These are phyloP conservation scores for Hypoxylon sp. DNA, from an alignment of 2,329 filamentous ascomycete genomes.

Conservation along the genomic window DNA sequence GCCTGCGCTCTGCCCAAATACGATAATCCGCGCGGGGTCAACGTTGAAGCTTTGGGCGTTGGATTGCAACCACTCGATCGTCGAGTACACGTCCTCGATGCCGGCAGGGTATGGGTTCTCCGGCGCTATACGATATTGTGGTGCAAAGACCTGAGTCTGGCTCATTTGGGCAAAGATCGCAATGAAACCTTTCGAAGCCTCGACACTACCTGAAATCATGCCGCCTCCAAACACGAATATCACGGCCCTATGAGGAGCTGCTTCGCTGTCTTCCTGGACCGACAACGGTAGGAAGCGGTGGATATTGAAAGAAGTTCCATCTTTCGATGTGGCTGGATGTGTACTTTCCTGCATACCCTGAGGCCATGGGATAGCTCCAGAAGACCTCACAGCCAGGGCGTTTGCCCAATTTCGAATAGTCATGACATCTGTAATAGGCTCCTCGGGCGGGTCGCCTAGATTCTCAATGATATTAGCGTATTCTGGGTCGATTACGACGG, in stretches of 20 bases:
- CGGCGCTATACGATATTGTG: conserved; percentile 65
- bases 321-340: conserved; percentile 41
- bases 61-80: conserved; percentile 56
- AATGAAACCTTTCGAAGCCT: conserved; percentile 34
- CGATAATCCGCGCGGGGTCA: conserved; percentile 47
- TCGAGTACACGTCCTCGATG: conserved; percentile 58
- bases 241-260: conserved; percentile 42
- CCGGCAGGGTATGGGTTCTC: conserved; percentile 63
- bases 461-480: conserved; percentile 10
- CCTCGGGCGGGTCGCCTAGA: not conserved
- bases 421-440: not conserved
- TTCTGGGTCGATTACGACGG: conserved; percentile 12
- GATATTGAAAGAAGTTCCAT: conserved; percentile 45
- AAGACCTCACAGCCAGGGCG: not conserved
- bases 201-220: conserved; percentile 45
- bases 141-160: conserved; percentile 51
- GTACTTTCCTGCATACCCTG: conserved; percentile 42
- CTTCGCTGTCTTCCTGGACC: not conserved
- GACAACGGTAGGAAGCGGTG: conserved; percentile 44
- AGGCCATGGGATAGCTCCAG: conserved; percentile 5
- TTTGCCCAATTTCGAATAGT: conserved; percentile 6
- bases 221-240: conserved; percentile 49
- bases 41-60: conserved; percentile 42
- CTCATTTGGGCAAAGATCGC: conserved; percentile 37
- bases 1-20: conserved; percentile 47